Base-by-base conservation (phyloP, 2,329 filamentous ascomycete genomes). In the Tolypocladium tundrense region DNA sequence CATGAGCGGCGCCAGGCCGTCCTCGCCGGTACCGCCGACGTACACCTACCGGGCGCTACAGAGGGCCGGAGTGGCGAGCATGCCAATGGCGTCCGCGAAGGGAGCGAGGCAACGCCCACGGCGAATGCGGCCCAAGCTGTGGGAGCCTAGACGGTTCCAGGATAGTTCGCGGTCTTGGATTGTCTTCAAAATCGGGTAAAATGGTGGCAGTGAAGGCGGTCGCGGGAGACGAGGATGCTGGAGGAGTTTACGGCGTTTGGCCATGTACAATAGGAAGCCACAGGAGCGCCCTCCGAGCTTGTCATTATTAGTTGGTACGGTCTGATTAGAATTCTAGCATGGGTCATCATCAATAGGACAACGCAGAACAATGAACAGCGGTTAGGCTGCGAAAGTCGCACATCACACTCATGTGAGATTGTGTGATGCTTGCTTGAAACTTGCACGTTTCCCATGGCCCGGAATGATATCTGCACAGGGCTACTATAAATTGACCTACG, bases 1-100 rank as follows among this genome's bases (percentile, higher is more conserved):
- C 82, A 85, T 64, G 75, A 79, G 58, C 77, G 84, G 56, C 79
- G 83, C 45, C 73, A 79, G 64, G 77, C 78, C 5, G 80, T 86
- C 6, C 72, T 85, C 27, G 75, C 73, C 2, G 78, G 77, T 11
- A 71, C 71, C 4, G 76, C 73, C 1, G 75, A 80, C 24, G 75
- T 80, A 11, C 70, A 77, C 21, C 69, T 80, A 8, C 61, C 69
- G 3, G 69, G 67, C 14, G 64, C 66, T 3, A 60, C 69, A 24
- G 72, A 72, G 54, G 64, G 63, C 43, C 66, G 64, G 8, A 66
- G 69, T 21, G 65, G 59, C 24, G 66, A 64, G 14, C 59, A 62
- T 40, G 56, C 62, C 4, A 66, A 71, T 39, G 66, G 62, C 24
- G 63, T 61, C 7, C 21, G n/a, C 13, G 42, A 7, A 10, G 57